Base-by-base conservation (phyloP, 1,284 basidiomycete species). In the Trichosporon inkin region DNA sequence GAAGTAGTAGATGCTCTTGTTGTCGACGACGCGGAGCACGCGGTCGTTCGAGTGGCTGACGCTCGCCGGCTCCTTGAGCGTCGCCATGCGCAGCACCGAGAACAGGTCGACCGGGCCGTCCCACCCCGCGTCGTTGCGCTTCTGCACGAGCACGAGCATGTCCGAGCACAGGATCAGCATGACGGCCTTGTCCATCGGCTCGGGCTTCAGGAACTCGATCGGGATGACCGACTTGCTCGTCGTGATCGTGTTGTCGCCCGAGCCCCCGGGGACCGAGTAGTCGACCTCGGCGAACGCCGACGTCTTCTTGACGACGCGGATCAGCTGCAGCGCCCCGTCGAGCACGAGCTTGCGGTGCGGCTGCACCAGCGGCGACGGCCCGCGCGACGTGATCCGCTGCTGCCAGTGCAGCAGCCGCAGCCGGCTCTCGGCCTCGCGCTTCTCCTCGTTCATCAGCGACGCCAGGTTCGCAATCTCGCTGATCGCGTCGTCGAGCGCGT, bases 381-480 rank as follows among this genome's bases (percentile, higher is more conserved):
- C 96, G 69, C 86, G 88, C 24, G 91, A 92, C 41, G 88, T 84
- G 70, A 99, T 96, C 67, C 91, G 84, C 55, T 87, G 78, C 80
- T 99, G 95, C 96, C 96, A 80, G 70, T 88, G 86, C 20, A 94
- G 89, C 32, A 97, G 83, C 69, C 90, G 89, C 37, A 87, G 84
- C 35, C 94, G 83, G 5, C 90, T 92, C 78, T 97, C 93, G 3
- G 90, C 84, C 69, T 96, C 93, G 16, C 93, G 86, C 78, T 96
- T 96, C 66, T 92, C 90, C 79, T 97, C 93, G 76, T 97, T 97
- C 90, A 97, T 95, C 71, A 90, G 89, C 57, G 86, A 90, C 7
- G 93, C 92, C 53, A 97, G 79, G 8, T 84, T 85, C 4, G 91
- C 84, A 67, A 97, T 95, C 76, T 94, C 90, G 22, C 84, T 81